Conservation (phyloP, 129 eudicot species). For the Flaveria bidentis region DNA sequence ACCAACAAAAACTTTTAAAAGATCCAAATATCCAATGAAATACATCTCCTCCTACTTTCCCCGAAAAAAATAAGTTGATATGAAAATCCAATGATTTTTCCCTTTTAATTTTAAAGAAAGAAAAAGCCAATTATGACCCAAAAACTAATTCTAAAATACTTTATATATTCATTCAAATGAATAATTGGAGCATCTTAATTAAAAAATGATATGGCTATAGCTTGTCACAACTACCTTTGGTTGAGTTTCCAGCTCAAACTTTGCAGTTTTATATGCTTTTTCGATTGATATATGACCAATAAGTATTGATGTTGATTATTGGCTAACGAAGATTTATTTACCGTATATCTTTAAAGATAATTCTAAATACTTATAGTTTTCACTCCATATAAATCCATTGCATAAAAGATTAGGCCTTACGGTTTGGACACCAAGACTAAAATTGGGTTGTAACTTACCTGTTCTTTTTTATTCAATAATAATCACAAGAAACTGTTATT, state of each 20-base stretch:
- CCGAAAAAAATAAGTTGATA: no score
- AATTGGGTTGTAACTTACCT: no score
- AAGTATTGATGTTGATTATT: background rate
- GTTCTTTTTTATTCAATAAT: no score
- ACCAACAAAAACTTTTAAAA: no score
- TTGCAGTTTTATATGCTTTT: background rate
- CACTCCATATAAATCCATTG: background rate
- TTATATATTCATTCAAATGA: background rate
- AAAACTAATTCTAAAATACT: background rate
- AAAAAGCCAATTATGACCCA: constrained; percentile 1
- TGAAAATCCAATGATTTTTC: background rate
- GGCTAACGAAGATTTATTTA: background rate
- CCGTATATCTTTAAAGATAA: background rate
- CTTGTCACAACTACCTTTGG: background rate
- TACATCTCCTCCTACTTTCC: background rate
- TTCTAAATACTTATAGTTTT: background rate
- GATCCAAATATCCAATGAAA: background rate
- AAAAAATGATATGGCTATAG: constrained; percentile 4
- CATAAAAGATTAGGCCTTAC: background rate
- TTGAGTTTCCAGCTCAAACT: constrained; percentile 4
- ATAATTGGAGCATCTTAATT: constrained; percentile 9
- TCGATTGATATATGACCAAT: background rate
- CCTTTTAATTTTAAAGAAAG: background rate
- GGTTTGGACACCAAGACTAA: no score
- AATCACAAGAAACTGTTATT: no score